Evolutionary conservation across 495 filamentous ascomycete species (phyloP).

Genomic region (Hyphodiscus hymeniophilus): DNA sequence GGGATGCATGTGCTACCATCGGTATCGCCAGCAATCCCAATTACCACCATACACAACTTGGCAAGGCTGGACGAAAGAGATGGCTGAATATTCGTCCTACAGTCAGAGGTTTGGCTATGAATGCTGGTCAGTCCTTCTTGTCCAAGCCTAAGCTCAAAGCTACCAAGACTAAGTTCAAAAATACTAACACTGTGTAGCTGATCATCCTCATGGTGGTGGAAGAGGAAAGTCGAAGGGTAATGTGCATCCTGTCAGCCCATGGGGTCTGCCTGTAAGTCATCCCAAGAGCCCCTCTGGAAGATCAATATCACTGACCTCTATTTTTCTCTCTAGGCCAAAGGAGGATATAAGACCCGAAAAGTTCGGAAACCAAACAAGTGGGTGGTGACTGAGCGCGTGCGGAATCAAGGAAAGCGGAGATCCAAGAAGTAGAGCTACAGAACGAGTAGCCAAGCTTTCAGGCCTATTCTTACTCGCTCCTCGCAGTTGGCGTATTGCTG

Average conservation of each 20-base stretch:
- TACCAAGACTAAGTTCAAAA: too few species aligned
- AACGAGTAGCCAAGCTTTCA: too few species aligned
- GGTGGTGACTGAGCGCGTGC: slow-evolving; percentile 63
- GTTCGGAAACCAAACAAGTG: slow-evolving; percentile 68
- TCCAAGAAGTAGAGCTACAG: slow-evolving; percentile 28
- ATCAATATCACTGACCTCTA: slow-evolving; percentile 5
- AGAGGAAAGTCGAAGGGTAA: slow-evolving; percentile 99
- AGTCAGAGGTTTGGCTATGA: slow-evolving; percentile 96
- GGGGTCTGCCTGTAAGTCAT: slow-evolving; percentile 81
- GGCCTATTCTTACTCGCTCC: too few species aligned
- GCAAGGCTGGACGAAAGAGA: slow-evolving; percentile 86
- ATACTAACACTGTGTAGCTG: slow-evolving; percentile 32
- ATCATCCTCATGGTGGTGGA: slow-evolving; percentile 98
- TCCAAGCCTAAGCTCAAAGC: slow-evolving; percentile 1
- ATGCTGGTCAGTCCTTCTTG: slow-evolving; percentile 54
- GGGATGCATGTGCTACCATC: slow-evolving; percentile 88
- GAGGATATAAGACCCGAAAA: slow-evolving; percentile 89
- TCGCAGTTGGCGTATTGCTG: too few species aligned
- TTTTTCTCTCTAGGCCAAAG: slow-evolving; percentile 64
- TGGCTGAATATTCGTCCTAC: slow-evolving; percentile 93
- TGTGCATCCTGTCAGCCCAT: slow-evolving; percentile 83
- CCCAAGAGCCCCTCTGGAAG: slow-evolving; percentile 5
- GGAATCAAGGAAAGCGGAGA: slow-evolving; percentile 69
- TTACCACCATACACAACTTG: slow-evolving; percentile 79
- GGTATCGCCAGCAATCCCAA: slow-evolving; percentile 90